phyloP scores from a whole-genome alignment of 2,329 filamentous ascomycete species.

The Passalora sequoiae region DNA sequence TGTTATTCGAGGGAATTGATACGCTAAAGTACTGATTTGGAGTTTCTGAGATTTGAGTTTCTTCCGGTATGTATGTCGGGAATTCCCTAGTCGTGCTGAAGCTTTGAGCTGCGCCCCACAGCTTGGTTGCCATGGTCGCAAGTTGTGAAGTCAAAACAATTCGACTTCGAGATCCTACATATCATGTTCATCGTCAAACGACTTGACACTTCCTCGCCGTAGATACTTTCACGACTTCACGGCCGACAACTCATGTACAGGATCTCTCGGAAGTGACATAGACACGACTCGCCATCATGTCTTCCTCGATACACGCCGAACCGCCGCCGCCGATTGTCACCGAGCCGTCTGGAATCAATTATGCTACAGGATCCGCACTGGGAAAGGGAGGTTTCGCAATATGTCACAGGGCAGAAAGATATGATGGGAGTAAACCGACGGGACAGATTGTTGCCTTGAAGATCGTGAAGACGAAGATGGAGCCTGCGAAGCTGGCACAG shows the following conservation, averaged over 20 bases:
- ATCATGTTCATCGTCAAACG: background rate
- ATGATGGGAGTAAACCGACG: constrained; percentile 50
- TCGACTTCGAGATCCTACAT: background rate
- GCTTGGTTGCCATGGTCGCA: background rate
- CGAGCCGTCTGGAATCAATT: constrained; percentile 66
- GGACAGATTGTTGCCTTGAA: constrained; percentile 70
- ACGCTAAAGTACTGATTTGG: too few relatives aligned
- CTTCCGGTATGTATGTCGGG: too few relatives aligned
- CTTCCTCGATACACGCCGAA: constrained; percentile 45
- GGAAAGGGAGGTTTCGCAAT: constrained; percentile 81
- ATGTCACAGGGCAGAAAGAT: constrained; percentile 67
- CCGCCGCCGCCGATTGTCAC: constrained; percentile 54
- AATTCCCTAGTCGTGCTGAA: background rate
- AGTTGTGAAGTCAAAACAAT: background rate
- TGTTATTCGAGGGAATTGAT: too few relatives aligned
- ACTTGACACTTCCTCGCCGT: background rate
- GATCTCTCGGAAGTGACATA: background rate
- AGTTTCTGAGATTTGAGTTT: too few relatives aligned
- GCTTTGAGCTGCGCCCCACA: background rate
- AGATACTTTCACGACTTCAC: constrained; percentile 1
- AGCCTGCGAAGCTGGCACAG: constrained; percentile 72
- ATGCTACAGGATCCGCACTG: constrained; percentile 67
- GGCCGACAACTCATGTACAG: constrained; percentile 5
- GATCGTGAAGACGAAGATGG: constrained; percentile 78
- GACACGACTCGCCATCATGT: constrained; percentile 16